phyloP scores from a whole-genome alignment of 768 basidiomycete genomes.

The Agrocybe pediades region DNA sequence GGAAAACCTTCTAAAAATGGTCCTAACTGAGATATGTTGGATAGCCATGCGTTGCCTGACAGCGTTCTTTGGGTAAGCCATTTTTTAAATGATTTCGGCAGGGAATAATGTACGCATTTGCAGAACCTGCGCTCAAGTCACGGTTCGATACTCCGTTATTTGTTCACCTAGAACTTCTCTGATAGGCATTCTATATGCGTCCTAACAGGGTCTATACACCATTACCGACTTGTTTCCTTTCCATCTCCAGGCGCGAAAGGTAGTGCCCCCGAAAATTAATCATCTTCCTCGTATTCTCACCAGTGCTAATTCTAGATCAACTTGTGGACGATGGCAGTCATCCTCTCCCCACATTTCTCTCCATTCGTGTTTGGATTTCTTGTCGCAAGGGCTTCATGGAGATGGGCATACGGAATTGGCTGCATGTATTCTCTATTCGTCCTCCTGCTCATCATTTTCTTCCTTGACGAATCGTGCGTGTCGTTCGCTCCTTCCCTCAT shows the following conservation, averaged over 20 bases:
- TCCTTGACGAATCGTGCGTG: slow-evolving; percentile 64
- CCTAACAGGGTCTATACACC: slow-evolving; percentile 52
- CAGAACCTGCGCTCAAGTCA: slow-evolving; percentile 64
- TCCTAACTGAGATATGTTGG: neutral
- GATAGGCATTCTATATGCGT: neutral
- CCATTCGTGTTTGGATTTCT: slow-evolving; percentile 73
- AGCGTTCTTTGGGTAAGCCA: slow-evolving; percentile 54
- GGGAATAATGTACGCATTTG: neutral
- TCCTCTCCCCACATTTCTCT: slow-evolving; percentile 63
- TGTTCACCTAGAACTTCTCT: slow-evolving; percentile 5
- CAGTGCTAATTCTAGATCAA: slow-evolving; percentile 45
- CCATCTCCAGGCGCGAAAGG: slow-evolving; percentile 69
- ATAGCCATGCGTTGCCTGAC: slow-evolving; percentile 59
- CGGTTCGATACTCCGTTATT: slow-evolving; percentile 33
- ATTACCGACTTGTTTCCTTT: slow-evolving; percentile 70
- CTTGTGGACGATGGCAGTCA: slow-evolving; percentile 74
- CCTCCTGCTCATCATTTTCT: slow-evolving; percentile 55
- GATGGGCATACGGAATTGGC: slow-evolving; percentile 71
- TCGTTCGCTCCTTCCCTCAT: neutral
- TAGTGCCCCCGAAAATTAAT: slow-evolving; percentile 16
- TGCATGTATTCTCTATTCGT: slow-evolving; percentile 59
- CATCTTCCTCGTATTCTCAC: neutral
- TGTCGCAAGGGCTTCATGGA: slow-evolving; percentile 57
- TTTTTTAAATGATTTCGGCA: neutral
- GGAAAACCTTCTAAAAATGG: neutral